Evolutionary conservation across 2,329 filamentous ascomycete species (phyloP).

Genomic region (Alternaria sp.): DNA sequence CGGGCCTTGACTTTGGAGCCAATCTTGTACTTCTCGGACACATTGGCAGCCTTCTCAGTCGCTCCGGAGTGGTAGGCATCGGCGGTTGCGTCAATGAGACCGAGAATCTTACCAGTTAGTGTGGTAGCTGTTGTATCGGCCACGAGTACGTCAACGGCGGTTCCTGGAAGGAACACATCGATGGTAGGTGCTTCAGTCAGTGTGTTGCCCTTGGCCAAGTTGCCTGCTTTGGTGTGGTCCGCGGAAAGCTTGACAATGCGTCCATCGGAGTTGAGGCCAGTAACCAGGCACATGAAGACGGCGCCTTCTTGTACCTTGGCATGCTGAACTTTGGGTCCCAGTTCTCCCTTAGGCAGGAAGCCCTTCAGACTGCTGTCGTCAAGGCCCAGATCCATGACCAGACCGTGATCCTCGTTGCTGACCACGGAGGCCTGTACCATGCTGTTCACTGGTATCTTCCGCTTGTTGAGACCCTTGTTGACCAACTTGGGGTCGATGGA

Average conservation of each 20-base stretch:
- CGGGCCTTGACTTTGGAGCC: constrained; percentile 86
- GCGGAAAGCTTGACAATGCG: constrained; percentile 89
- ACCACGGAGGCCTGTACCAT: constrained; percentile 87
- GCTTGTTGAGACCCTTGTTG: constrained; percentile 76
- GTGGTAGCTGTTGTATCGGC: constrained; percentile 77
- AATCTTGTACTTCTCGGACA: constrained; percentile 80
- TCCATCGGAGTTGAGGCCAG: constrained; percentile 75
- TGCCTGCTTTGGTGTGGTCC: constrained; percentile 73
- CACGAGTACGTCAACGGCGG: constrained; percentile 84
- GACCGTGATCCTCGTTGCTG: constrained; percentile 95
- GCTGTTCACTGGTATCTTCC: constrained; percentile 76
- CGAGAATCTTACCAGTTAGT: constrained; percentile 90
- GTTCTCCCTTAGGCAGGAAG: constrained; percentile 85
- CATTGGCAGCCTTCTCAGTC: constrained; percentile 71
- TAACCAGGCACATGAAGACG: constrained; percentile 84
- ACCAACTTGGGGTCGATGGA: constrained; percentile 80
- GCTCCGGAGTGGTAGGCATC: constrained; percentile 89
- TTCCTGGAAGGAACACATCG: constrained; percentile 89
- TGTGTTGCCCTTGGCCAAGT: constrained; percentile 69
- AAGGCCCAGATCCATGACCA: constrained; percentile 90
- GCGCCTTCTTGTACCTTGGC: constrained; percentile 79
- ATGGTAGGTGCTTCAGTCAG: constrained; percentile 83
- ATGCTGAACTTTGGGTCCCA: constrained; percentile 71
- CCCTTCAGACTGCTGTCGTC: constrained; percentile 73
- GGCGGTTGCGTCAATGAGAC: constrained; percentile 87